These are phyloP conservation scores for Globisporangium spiculum DNA, from an alignment of 352 stramenopile species.

Conservation along the genomic window DNA sequence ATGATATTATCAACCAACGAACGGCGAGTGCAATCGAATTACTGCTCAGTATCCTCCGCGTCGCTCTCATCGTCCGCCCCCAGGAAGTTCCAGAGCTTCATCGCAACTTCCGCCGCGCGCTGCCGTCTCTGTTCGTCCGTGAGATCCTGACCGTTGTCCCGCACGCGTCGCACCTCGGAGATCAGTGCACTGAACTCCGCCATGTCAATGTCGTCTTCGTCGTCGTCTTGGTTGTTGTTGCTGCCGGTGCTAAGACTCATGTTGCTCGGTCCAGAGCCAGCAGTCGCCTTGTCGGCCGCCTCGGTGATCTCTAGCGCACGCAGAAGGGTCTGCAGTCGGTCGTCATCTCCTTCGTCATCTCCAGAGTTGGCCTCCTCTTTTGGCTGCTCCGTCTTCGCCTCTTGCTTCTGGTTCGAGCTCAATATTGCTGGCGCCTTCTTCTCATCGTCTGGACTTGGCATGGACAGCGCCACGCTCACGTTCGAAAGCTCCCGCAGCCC, in stretches of 20 bases:
- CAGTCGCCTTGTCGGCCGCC: constrained; percentile 8
- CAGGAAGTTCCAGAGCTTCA: constrained; percentile 73
- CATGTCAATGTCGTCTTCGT: constrained; percentile 55
- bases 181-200: constrained; percentile 60
- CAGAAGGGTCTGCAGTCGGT: constrained; percentile 42
- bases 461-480: constrained; percentile 16
- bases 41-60: constrained; percentile 29
- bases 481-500: constrained; percentile 15
- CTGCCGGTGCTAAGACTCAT: background rate
- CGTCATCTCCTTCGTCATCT: constrained; percentile 28
- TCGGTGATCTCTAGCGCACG: constrained; percentile 40
- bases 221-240: constrained; percentile 3
- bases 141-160: constrained; percentile 45
- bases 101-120: constrained; percentile 67
- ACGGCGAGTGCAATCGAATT: background rate
- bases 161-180: constrained; percentile 62
- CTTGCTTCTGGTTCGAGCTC: constrained; percentile 11
- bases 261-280: background rate
- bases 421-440: constrained; percentile 7
- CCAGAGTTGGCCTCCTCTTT: constrained; percentile 1
- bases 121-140: constrained; percentile 63
- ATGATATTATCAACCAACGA: constrained; percentile 8
- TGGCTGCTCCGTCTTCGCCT: background rate
- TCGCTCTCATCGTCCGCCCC: constrained; percentile 43
- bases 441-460: background rate